These are phyloP conservation scores for Symbiotaphrina buchneri DNA, from an alignment of 495 filamentous ascomycete genomes.

Conservation along the genomic window DNA sequence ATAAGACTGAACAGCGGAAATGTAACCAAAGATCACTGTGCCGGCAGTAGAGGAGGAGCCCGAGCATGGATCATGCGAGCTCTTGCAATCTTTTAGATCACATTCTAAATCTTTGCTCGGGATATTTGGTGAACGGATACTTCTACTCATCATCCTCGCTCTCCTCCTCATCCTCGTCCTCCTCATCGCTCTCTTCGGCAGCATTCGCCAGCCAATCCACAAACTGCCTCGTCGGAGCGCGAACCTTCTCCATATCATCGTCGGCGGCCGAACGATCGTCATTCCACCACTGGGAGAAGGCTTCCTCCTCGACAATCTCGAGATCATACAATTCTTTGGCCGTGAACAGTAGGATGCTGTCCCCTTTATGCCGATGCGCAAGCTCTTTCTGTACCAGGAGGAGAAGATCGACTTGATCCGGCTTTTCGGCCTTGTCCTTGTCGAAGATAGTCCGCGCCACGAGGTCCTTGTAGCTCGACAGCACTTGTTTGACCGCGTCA, in stretches of 20 bases:
- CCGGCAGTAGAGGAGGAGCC: too few relatives aligned
- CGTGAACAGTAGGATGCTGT: conserved; percentile 47
- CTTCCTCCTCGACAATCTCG: conserved; percentile 79
- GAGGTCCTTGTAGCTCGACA: conserved; percentile 29
- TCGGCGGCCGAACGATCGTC: conserved; percentile 37
- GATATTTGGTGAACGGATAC: too few relatives aligned
- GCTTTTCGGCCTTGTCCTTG: conserved; percentile 28
- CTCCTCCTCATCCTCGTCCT: conserved; percentile 40
- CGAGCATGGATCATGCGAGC: too few relatives aligned
- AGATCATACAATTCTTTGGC: conserved; percentile 62
- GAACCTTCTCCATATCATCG: conserved; percentile 45
- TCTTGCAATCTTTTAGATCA: too few relatives aligned
- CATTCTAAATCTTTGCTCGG: too few relatives aligned
- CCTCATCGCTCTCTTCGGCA: conserved; percentile 57
- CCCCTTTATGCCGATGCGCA: conserved; percentile 24
- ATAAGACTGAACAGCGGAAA: too few relatives aligned
- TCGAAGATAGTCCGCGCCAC: conserved; percentile 36
- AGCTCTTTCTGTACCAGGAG: conserved; percentile 64
- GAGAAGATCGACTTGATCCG: conserved; percentile 69
- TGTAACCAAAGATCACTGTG: too few relatives aligned
- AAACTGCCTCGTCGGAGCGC: conserved; percentile 50
- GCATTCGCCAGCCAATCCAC: conserved; percentile 73
- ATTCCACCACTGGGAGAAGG: conserved; percentile 72
- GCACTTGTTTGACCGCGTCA: conserved; percentile 40
- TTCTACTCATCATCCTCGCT: conserved; percentile 17